These are phyloP conservation scores for Stemphylium beticola DNA, from an alignment of 2,329 filamentous ascomycete genomes.

Conservation along the genomic window DNA sequence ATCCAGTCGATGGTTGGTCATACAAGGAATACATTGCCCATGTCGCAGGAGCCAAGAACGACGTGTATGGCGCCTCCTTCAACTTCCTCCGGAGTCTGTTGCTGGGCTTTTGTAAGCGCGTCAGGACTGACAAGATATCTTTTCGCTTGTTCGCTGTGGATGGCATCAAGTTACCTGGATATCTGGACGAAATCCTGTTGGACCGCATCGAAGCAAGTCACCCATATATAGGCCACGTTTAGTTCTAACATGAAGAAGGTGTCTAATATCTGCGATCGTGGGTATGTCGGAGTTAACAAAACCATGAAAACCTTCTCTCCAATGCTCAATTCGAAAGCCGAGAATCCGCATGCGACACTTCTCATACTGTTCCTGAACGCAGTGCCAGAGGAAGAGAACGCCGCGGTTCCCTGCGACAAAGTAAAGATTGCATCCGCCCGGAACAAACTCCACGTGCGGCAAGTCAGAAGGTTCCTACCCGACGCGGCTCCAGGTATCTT, in stretches of 20 bases:
- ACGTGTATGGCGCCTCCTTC: constrained; percentile 51
- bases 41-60: constrained; percentile 34
- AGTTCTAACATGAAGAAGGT: constrained; percentile 30
- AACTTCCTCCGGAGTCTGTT: constrained; percentile 43
- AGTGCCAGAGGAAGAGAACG: not conserved
- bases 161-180: constrained; percentile 26
- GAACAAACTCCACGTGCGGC: no score
- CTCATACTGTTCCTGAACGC: constrained; percentile 53
- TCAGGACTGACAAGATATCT: constrained; percentile 22
- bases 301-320: constrained; percentile 39
- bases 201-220: constrained; percentile 52
- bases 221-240: no score
- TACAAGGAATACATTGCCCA: constrained; percentile 34
- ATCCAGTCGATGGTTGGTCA: not conserved
- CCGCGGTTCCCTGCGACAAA: no score
- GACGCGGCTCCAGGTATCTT: not conserved
- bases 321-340: constrained; percentile 38
- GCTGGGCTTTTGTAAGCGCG: constrained; percentile 35
- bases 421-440: not conserved
- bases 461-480: not conserved
- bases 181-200: constrained; percentile 26
- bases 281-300: constrained; percentile 38
- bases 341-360: constrained; percentile 51
- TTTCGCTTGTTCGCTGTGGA: constrained; percentile 42
- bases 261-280: constrained; percentile 50